Evolutionary conservation across 176 grass and related monocot genomes (phyloP), one percentile per base, ranked within the genome.

Genomic region (Alopecurus myosuroides): DNA sequence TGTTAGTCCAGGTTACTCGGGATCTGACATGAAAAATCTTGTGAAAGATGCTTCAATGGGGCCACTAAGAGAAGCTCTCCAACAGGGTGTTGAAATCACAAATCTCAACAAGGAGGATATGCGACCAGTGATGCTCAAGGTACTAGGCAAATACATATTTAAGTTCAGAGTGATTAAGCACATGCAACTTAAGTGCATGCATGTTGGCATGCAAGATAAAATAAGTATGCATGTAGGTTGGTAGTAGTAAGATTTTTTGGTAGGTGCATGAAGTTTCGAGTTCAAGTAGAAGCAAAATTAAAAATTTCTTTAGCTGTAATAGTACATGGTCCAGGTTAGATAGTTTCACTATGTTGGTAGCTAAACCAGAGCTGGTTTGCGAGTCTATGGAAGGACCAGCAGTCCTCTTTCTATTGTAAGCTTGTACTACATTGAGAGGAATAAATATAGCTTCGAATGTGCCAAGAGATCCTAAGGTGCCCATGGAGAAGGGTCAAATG

Each of bases 11-110:
- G 96, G 93, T 85, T 98, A 98, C 85, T 98, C 96, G 51, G 96
- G 96, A 83, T 98, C 96, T n/a, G 96, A 98, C 77, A 90, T 98
- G 96, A 98, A 98, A 84, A 95, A 95, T 77, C 88, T 98, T 74
- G 96, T 98, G 66, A 98, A 98, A 85, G 96, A 98, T 93, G 96
- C 96, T 53, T 93, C 91, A 30, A 98, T 98, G 96, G 96, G 93
- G 40, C 96, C 93, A 77, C 73, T 98, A 61, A 95, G 96, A 88
- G 93, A 98, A 83, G 93, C 93, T 34, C 77, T 93, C 89, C 86
- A 74, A 52, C 81, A 85, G 37, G 96, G 96, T 57, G 70, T 74
- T 75, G 96, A 87, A 87, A 98, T 98, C 85, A 84, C 85, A 85
- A 84, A 93, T 33, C 87, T 98, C 45, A 90, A 80, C 58, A 92